phyloP scores from a whole-genome alignment of 2,329 filamentous ascomycete genomes.

The Botryotinia convoluta region DNA sequence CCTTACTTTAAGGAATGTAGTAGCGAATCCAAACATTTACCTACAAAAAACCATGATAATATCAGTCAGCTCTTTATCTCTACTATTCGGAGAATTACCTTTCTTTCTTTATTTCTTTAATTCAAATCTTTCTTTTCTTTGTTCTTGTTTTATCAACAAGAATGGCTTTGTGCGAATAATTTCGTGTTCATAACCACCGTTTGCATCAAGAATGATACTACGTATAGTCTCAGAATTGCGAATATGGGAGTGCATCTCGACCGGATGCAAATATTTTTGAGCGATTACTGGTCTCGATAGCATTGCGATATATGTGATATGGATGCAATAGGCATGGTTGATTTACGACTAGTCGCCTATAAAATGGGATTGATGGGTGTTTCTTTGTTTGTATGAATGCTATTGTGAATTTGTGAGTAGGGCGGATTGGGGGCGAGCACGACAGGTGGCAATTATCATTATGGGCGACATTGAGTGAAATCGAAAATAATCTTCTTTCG shows the following conservation, averaged over 20 bases:
- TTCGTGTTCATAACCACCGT: slow-evolving; percentile 1
- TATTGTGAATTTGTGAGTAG: slow-evolving; percentile 18
- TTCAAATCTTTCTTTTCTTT: slow-evolving; percentile 2
- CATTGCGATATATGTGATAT: slow-evolving; percentile 13
- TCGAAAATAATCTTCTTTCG: slow-evolving; percentile 22
- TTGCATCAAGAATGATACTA: slow-evolving; percentile 18
- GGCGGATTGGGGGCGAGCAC: slow-evolving; percentile 21
- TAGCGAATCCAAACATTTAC: not conserved
- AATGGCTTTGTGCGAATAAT: not conserved
- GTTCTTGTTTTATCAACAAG: not conserved
- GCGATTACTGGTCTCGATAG: slow-evolving; percentile 13
- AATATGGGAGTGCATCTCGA: not conserved
- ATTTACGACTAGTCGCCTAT: slow-evolving; percentile 25
- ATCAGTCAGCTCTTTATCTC: slow-evolving; percentile 9
- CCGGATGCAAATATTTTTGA: slow-evolving; percentile 10
- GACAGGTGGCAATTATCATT: slow-evolving; percentile 32
- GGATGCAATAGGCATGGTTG: slow-evolving; percentile 18
- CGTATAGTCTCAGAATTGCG: slow-evolving; percentile 2
- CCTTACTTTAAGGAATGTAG: not conserved
- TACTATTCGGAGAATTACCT: slow-evolving; percentile 3
- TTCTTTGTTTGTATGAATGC: slow-evolving; percentile 16
- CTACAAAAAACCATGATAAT: not conserved
- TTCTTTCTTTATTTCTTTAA: not conserved
- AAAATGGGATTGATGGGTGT: slow-evolving; percentile 18
- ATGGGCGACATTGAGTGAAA: slow-evolving; percentile 21